phyloP scores from a whole-genome alignment of 441 rosid species.

The Macaranga tanarius region DNA sequence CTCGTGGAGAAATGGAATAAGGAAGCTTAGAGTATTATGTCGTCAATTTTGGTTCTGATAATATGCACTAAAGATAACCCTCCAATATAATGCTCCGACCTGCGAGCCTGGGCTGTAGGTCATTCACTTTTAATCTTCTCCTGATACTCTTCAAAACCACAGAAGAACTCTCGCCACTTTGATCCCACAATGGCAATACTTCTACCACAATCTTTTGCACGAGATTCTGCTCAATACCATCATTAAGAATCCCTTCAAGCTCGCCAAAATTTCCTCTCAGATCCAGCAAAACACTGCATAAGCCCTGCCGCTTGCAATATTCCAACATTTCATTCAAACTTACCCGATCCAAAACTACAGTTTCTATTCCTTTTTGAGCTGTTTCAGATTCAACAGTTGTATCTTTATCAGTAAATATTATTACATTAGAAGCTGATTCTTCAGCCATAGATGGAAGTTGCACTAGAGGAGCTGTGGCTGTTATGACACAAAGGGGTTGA shows the following conservation, averaged over 20 bases:
- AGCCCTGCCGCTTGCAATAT: conserved; percentile 53
- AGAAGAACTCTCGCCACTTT: conserved; percentile 21
- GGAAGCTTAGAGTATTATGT: background rate
- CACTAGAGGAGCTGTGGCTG: conserved; percentile 35
- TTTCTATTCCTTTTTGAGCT: conserved; percentile 41
- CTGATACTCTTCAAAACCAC: conserved; percentile 34
- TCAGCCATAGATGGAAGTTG: conserved; percentile 33
- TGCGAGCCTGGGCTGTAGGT: conserved; percentile 44
- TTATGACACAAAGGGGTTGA: conserved; percentile 61
- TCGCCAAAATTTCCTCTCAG: conserved; percentile 50
- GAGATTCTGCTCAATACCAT: conserved; percentile 48
- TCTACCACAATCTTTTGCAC: conserved; percentile 67
- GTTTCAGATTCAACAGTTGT: conserved; percentile 32
- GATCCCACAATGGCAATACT: conserved; percentile 64
- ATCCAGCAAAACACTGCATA: conserved; percentile 69
- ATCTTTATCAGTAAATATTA: conserved; percentile 44
- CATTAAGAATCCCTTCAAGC: conserved; percentile 52
- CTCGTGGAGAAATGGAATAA: background rate
- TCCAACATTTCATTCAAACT: conserved; percentile 54
- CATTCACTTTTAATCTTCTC: conserved; percentile 41
- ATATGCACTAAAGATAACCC: conserved; percentile 45
- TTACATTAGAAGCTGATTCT: conserved; percentile 39
- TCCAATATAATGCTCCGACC: conserved; percentile 55
- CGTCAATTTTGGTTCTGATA: conserved; percentile 17
- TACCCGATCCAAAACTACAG: conserved; percentile 48